Base-by-base conservation (phyloP, 2,329 filamentous ascomycete genomes). In the Cryphonectria japonica region DNA sequence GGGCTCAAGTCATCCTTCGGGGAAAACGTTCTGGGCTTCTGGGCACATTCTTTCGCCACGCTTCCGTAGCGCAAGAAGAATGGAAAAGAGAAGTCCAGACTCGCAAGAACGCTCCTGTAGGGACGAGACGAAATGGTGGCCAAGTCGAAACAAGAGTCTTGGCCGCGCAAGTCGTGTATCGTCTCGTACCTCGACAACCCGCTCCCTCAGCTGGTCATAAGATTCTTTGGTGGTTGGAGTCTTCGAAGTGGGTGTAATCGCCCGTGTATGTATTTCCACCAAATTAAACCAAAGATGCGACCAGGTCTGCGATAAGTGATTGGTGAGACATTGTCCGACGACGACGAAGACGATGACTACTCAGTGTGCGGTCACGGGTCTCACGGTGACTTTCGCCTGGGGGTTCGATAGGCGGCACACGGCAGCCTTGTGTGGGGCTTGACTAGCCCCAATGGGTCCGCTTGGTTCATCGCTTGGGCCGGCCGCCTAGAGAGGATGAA, bases 151-250 rank as follows among this genome's bases (percentile, higher is more conserved):
- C 26, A 61, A 22, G 13, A 34, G 59, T 61, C 34, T 61, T 8
- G 59, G 46, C 46, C 34, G 16, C 26, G 34, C 8, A 19, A 9
- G 59, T 39, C 59, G 39, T n/a, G 34, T 61, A 61, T 74, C 76
- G 39, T 76, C 76, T 26, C 77, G 69, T 74, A 69, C 19, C 26
- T 29, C 26, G 52, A 57, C 52, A 16, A 16, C 9, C 52, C 26
- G 26, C 26, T 26, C 26, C 26, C 26, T 26, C 26, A 26, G 26
- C 26, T 26, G 26, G 26, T 26, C 26, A 26, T 26, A 26, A 26
- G 26, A 26, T 26, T 26, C 26, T 7, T 50, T 34, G 50, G 37
- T 41, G 52, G 41, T n/a, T 46, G 52, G 52, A 67, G 29, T 60
- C 52, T 67, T 54, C 52, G 65, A 60, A 13, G 43, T 57, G 65